Conservation (phyloP, 192 early-diverging fungal genomes). For the Coemansia sp. region DNA sequence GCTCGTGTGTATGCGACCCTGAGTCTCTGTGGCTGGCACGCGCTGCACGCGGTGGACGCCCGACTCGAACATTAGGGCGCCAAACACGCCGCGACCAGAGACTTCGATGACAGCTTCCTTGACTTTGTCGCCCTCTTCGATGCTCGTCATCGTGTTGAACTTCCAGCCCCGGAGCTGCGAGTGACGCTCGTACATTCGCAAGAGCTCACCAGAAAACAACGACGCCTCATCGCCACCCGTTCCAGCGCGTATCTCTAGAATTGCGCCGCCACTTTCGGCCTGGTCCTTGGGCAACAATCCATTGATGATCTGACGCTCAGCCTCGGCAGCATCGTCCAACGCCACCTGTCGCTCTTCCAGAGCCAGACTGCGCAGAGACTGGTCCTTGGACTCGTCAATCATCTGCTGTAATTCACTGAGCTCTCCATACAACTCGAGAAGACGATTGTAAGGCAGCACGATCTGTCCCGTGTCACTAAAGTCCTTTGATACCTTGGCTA, state of each 20-base stretch:
- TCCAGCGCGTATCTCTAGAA: constrained; percentile 78
- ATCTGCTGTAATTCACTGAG: constrained; percentile 49
- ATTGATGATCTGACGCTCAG: constrained; percentile 62
- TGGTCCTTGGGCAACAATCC: constrained; percentile 68
- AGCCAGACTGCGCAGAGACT: constrained; percentile 58
- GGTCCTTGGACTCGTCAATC: constrained; percentile 28
- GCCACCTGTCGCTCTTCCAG: constrained; percentile 62
- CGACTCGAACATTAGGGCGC: constrained; percentile 76
- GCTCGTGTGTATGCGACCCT: constrained; percentile 78
- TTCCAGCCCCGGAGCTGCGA: constrained; percentile 65
- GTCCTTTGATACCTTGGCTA: constrained; percentile 54
- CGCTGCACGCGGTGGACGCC: constrained; percentile 86
- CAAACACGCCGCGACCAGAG: constrained; percentile 72
- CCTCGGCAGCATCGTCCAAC: constrained; percentile 32
- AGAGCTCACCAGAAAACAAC: constrained; percentile 70
- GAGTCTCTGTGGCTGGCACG: constrained; percentile 76
- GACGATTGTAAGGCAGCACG: constrained; percentile 26
- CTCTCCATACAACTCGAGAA: constrained; percentile 40
- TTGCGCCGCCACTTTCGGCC: constrained; percentile 68
- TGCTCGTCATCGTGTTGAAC: constrained; percentile 59
- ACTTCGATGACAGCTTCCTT: constrained; percentile 70
- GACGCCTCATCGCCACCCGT: constrained; percentile 81
- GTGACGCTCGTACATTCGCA: constrained; percentile 78
- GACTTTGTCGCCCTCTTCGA: constrained; percentile 33
- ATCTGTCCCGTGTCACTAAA: constrained; percentile 34